Evolutionary conservation across 2,329 filamentous ascomycete genomes (phyloP).

Genomic region (Aspergillus fructus): DNA sequence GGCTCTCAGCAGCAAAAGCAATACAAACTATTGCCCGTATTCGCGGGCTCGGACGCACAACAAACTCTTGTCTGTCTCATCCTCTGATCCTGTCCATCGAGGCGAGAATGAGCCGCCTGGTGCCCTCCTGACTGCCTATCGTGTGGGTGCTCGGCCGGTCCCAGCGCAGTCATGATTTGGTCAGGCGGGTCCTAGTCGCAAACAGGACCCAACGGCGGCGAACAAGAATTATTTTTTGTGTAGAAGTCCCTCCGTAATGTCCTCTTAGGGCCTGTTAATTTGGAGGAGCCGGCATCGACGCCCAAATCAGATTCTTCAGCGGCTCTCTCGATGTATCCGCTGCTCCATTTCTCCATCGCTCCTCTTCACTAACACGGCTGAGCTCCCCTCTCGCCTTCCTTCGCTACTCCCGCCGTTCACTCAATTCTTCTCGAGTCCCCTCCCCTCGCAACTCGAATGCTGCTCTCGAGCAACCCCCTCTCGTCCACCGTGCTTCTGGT

Average conservation of each 20-base stretch:
- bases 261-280: slow-evolving; percentile 6
- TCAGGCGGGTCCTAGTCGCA: slow-evolving; percentile 22
- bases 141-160: slow-evolving; percentile 1
- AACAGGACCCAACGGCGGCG: slow-evolving; percentile 4
- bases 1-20: no score
- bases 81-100: no score
- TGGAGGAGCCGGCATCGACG: background rate
- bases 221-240: background rate
- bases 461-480: slow-evolving; percentile 25
- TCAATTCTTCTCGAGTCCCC: slow-evolving; percentile 12
- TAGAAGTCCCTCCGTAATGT: slow-evolving; percentile 1
- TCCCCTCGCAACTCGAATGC: slow-evolving; percentile 29
- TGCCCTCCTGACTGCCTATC: slow-evolving; percentile 1
- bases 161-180: slow-evolving; percentile 15
- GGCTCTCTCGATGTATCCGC: background rate
- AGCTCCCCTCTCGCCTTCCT: slow-evolving; percentile 8
- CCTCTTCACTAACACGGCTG: background rate
- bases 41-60: no score
- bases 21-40: no score
- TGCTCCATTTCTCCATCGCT: slow-evolving; percentile 3
- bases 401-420: slow-evolving; percentile 8
- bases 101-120: background rate
- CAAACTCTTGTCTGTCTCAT: no score
- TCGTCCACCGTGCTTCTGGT: slow-evolving; percentile 33
- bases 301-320: slow-evolving; percentile 16